Base-by-base conservation (phyloP, 1,284 basidiomycete genomes). In the Trichosporon asahii region DNA sequence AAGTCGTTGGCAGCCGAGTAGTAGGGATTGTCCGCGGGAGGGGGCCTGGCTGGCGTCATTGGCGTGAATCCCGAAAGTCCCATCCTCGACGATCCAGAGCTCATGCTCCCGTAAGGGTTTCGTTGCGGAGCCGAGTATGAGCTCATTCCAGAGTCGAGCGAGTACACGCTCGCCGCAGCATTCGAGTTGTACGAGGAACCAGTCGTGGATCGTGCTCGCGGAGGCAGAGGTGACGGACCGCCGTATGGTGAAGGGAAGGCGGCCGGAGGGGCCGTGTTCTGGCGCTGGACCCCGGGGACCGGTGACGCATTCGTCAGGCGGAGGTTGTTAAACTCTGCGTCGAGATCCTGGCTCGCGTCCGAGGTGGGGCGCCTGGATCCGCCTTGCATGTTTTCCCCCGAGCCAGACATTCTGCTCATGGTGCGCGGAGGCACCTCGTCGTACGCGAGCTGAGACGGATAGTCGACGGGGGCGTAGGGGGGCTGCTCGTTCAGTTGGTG, bases 1-100 rank as follows among this genome's bases (percentile, higher is more conserved):
- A 94, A 90, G 78, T 91, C 89, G 35, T 90, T 92, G 2, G 93
- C 93, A 7, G 85, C 84, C 0, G 82, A 80, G 71, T 85, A 84
- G 73, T 84, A 83, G 23, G 85, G 84, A 71, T 85, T 83, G 29
- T 72, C 23, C 60, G 33, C 40, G 27, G n/a, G 27, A 57, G 70
- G 63, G 53, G 70, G 18, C 64, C 63, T 37, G 88, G 49, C 83
- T 69, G 69, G 84, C 76, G 74, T 85, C 78, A 72, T 80, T 70
- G 72, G 81, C 73, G 78, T 46, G 64, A 46, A 46, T 12, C 37
- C 37, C 15, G 37, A 46, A n/a, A 46, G 12, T n/a, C 27, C 40
- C 40, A 46, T 65, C 25, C 40, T n/a, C 29, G 60, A 67, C n/a
- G 63, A 64, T 27, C 61, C 70, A 25, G 23, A 44, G 44, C 65